These are phyloP conservation scores for Lachnellula cervina DNA, from an alignment of 2,329 filamentous ascomycete species.

Conservation along the genomic window DNA sequence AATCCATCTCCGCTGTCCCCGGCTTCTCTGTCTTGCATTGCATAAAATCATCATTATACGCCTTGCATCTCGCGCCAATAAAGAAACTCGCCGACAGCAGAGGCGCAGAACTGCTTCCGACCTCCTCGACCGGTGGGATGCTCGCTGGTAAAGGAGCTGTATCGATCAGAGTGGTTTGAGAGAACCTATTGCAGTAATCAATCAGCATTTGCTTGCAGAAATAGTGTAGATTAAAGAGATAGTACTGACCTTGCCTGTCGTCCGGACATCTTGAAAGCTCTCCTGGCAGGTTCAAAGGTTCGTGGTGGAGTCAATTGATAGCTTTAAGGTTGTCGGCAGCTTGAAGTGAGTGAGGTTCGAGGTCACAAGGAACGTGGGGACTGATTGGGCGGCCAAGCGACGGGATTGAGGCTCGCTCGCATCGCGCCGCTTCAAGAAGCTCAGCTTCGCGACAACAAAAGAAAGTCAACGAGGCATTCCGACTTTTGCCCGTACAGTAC, in stretches of 20 bases:
- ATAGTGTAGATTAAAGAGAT: neutral
- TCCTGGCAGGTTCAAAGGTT: slow-evolving; percentile 13
- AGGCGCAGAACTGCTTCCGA: slow-evolving; percentile 88
- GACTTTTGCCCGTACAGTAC: neutral
- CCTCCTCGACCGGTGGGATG: slow-evolving; percentile 89
- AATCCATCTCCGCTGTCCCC: slow-evolving; percentile 87
- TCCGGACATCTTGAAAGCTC: slow-evolving; percentile 27
- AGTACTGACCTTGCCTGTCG: slow-evolving; percentile 26
- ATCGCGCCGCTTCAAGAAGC: slow-evolving; percentile 7
- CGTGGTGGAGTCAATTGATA: slow-evolving; percentile 34
- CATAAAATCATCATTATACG: slow-evolving; percentile 99
- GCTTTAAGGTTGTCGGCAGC: slow-evolving; percentile 18
- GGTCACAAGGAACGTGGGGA: slow-evolving; percentile 12
- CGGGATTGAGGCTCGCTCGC: neutral
- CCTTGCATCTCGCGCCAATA: slow-evolving; percentile 89
- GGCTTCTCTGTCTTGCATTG: slow-evolving; percentile 96
- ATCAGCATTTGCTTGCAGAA: slow-evolving; percentile 19
- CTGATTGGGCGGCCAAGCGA: slow-evolving; percentile 25
- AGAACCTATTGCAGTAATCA: slow-evolving; percentile 64
- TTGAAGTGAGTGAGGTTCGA: slow-evolving; percentile 25
- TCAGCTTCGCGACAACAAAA: slow-evolving; percentile 12
- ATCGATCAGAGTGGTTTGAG: slow-evolving; percentile 88
- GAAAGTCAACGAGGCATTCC: neutral
- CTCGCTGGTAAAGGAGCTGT: slow-evolving; percentile 88
- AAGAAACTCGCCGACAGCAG: slow-evolving; percentile 91